phyloP scores from a whole-genome alignment of 1,139 yeast species.

The Geotrichum restrictum region DNA sequence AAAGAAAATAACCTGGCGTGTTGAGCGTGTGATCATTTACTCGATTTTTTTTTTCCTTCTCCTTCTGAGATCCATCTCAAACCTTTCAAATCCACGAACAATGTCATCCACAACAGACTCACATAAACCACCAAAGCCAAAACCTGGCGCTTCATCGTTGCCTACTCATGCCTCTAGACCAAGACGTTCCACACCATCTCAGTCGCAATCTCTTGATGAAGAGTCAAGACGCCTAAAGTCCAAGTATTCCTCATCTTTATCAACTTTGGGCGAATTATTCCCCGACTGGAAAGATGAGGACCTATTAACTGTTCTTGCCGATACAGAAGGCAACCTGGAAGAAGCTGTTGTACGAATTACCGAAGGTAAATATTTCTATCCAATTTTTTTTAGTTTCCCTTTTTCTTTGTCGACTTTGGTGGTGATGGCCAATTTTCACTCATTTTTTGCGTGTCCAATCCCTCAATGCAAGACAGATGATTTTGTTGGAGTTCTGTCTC shows the following conservation, averaged over 20 bases:
- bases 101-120: conserved; percentile 12
- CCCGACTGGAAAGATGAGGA: conserved; percentile 94
- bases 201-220: conserved; percentile 33
- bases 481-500: no score
- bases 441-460: background rate
- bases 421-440: conserved; percentile 1
- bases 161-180: conserved; percentile 4
- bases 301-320: conserved; percentile 66
- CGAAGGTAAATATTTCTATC: conserved; percentile 48
- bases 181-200: conserved; percentile 14
- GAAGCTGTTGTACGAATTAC: conserved; percentile 81
- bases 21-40: conserved; percentile 3
- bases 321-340: conserved; percentile 68
- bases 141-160: conserved; percentile 6
- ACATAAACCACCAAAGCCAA: conserved; percentile 16
- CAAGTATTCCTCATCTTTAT: conserved; percentile 43
- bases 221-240: conserved; percentile 39
- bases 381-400: background rate
- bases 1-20: background rate
- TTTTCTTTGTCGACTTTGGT: conserved; percentile 7
- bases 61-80: conserved; percentile 1
- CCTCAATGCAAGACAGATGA: background rate
- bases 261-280: conserved; percentile 74
- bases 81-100: background rate
- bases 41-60: background rate